A percentile compares a stretch with the other conserved stretches of the same genome.
phyloP scores from a whole-genome alignment of 805 yeast species.

The Starmerella cellae region DNA sequence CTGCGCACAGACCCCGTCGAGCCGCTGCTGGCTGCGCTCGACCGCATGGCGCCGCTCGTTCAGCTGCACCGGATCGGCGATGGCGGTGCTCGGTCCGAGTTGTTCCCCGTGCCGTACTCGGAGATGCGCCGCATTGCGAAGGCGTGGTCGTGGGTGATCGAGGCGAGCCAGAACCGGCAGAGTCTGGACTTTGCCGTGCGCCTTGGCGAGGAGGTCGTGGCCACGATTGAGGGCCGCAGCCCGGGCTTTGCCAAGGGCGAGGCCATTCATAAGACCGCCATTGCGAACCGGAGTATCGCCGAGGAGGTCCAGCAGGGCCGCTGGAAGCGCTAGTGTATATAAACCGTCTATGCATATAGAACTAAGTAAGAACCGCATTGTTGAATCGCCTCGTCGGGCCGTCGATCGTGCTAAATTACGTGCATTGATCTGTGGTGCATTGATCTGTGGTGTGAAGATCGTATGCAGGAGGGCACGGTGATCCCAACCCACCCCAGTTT shows the following conservation, averaged over 20 bases:
- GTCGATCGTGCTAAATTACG: too few species aligned
- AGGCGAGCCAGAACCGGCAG: slow-evolving; percentile 65
- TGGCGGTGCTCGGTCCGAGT: slow-evolving; percentile 70
- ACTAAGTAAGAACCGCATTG: too few species aligned
- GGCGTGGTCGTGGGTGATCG: slow-evolving; percentile 85
- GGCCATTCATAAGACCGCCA: slow-evolving; percentile 73
- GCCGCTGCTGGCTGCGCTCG: slow-evolving; percentile 59
- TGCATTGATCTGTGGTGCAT: too few species aligned
- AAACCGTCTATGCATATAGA: not conserved
- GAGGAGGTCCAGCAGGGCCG: slow-evolving; percentile 17
- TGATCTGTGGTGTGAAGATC: too few species aligned
- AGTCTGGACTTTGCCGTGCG: slow-evolving; percentile 76
- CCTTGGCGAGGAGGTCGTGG: slow-evolving; percentile 74
- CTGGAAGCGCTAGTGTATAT: slow-evolving; percentile 13
- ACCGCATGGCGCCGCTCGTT: slow-evolving; percentile 73
- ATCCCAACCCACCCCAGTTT: too few species aligned
- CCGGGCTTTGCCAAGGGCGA: slow-evolving; percentile 74
- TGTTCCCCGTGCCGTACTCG: slow-evolving; percentile 71
- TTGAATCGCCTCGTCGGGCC: too few species aligned
- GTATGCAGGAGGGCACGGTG: too few species aligned
- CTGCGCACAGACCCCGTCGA: slow-evolving; percentile 68
- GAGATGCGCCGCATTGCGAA: slow-evolving; percentile 71
- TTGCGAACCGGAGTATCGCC: slow-evolving; percentile 51
- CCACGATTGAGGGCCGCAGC: slow-evolving; percentile 65
- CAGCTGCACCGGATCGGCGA: slow-evolving; percentile 63